These are phyloP conservation scores for Suillus hirtellus DNA, from an alignment of 768 basidiomycete species.

Conservation along the genomic window DNA sequence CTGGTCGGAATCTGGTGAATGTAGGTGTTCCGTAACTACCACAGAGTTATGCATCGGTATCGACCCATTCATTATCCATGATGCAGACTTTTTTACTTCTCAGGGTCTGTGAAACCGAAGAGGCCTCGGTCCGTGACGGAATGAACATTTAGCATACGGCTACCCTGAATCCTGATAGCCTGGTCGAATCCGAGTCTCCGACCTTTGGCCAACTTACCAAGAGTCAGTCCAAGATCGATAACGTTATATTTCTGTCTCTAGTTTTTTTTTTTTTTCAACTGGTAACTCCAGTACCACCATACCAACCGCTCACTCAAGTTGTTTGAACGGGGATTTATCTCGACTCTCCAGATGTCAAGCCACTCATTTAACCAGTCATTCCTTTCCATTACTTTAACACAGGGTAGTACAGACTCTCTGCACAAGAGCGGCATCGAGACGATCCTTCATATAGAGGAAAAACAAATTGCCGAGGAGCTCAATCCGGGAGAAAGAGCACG, in stretches of 20 bases:
- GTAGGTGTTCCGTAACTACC: not conserved
- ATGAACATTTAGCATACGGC: not conserved
- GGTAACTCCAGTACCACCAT: not conserved
- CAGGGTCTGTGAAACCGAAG: not conserved
- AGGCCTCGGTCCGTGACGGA: not conserved
- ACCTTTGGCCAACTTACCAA: not conserved
- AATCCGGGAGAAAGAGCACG: slow-evolving; percentile 24
- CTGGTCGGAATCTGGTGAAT: not conserved
- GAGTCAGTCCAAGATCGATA: not conserved
- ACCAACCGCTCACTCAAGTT: slow-evolving; percentile 2
- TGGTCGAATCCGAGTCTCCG: not conserved
- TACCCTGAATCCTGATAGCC: not conserved
- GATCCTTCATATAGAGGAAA: not conserved
- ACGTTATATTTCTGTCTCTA: not conserved
- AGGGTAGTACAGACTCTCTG: not conserved
- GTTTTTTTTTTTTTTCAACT: not conserved
- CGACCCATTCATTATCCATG: not conserved
- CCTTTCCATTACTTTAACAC: not conserved
- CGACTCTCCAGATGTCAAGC: not conserved
- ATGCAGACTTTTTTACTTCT: not conserved
- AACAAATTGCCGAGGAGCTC: slow-evolving; percentile 12
- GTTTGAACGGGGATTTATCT: not conserved
- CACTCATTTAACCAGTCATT: slow-evolving; percentile 7
- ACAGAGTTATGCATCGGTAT: not conserved
- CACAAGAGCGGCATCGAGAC: not conserved